These are phyloP conservation scores for Ophiosphaerella narmari DNA, from an alignment of 2,329 filamentous ascomycete species.

Conservation along the genomic window DNA sequence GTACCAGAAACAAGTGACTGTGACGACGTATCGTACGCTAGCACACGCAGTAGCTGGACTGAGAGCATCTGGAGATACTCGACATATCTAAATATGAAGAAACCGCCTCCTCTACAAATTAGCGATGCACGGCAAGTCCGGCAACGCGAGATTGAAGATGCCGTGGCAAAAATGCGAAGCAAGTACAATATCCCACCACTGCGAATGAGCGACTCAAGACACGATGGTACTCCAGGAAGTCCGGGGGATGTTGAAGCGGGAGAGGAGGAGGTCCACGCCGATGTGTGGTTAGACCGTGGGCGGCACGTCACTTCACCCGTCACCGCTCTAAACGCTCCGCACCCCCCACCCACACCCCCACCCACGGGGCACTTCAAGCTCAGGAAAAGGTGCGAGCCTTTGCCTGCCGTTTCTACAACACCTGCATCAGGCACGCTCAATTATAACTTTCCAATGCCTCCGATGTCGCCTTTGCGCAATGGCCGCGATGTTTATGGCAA, in stretches of 20 bases:
- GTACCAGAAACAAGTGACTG: not conserved
- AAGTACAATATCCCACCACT: not conserved
- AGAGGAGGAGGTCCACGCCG: not conserved
- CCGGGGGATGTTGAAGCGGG: not conserved
- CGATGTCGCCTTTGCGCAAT: constrained; percentile 14
- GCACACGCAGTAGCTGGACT: constrained; percentile 1
- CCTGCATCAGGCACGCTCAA: constrained; percentile 7
- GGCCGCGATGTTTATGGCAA: constrained; percentile 20
- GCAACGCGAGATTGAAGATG: not conserved
- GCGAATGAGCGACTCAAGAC: not conserved
- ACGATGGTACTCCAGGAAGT: not conserved
- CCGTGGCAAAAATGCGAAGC: not conserved
- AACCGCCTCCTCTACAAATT: too few relatives aligned
- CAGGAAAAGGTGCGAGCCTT: too few relatives aligned
- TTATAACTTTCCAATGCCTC: constrained; percentile 4
- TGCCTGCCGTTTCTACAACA: not conserved
- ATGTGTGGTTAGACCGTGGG: constrained; percentile 7
- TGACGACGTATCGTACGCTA: not conserved
- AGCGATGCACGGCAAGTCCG: not conserved
- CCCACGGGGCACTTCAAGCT: not conserved
- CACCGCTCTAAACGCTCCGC: not conserved
- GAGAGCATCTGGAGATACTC: not conserved
- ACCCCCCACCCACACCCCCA: not conserved
- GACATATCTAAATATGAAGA: not conserved
- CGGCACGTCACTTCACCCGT: not conserved